These are phyloP conservation scores for Sanghuangporus baumii DNA, from an alignment of 1,284 basidiomycete genomes.

Conservation along the genomic window DNA sequence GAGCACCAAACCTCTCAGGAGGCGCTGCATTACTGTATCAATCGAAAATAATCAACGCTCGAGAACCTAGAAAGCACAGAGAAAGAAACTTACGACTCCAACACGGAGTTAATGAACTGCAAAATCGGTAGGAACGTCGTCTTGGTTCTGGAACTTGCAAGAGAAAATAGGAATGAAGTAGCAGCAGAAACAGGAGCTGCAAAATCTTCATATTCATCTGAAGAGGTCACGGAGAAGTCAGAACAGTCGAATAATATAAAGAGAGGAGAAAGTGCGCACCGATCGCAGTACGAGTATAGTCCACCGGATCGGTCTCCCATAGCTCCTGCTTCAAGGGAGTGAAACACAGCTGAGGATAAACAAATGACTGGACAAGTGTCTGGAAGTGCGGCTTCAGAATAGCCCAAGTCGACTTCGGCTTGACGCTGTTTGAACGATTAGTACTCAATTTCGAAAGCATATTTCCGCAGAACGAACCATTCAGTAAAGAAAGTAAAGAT, in stretches of 20 bases:
- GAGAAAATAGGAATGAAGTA: constrained; percentile 70
- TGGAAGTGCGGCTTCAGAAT: constrained; percentile 79
- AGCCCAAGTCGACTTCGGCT: constrained; percentile 83
- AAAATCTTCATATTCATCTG: constrained; percentile 78
- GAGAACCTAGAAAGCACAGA: background rate
- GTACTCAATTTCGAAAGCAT: background rate
- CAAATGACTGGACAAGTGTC: constrained; percentile 66
- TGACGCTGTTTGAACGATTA: constrained; percentile 51
- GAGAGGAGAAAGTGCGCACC: constrained; percentile 35
- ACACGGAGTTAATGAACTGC: constrained; percentile 65
- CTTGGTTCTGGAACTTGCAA: constrained; percentile 75
- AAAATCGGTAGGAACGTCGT: constrained; percentile 74
- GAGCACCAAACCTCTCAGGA: constrained; percentile 72
- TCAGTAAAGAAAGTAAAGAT: constrained; percentile 81
- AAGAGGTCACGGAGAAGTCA: background rate
- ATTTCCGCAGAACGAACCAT: constrained; percentile 50
- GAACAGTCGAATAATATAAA: background rate
- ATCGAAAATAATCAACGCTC: background rate
- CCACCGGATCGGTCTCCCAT: constrained; percentile 76
- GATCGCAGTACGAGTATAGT: constrained; percentile 67
- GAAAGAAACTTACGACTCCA: constrained; percentile 57
- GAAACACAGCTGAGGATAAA: constrained; percentile 84
- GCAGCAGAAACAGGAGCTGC: constrained; percentile 72
- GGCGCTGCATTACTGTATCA: constrained; percentile 43
- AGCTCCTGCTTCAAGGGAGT: constrained; percentile 57